A percentile compares a stretch with the other conserved stretches of the same genome.
Conservation (phyloP, 2,329 filamentous ascomycete species). For the Pestalotiopsis fici region DNA sequence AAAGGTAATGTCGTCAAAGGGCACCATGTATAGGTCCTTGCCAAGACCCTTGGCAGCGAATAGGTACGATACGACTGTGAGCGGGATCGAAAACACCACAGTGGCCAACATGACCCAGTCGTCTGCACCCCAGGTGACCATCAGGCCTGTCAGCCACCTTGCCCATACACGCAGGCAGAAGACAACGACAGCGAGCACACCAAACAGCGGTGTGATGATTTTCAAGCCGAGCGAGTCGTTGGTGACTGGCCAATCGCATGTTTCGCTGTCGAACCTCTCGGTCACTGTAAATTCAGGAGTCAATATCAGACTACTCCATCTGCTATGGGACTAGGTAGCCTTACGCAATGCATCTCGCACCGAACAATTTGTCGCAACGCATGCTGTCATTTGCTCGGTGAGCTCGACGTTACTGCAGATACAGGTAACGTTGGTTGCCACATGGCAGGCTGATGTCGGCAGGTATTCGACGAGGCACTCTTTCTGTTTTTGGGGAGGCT, state of each 20-base stretch:
- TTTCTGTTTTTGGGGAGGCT: not conserved
- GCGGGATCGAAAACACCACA: not conserved
- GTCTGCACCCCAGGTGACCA: not conserved
- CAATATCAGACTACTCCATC: no score
- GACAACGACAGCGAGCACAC: conserved; percentile 1
- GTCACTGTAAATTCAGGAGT: not conserved
- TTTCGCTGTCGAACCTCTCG: conserved; percentile 3
- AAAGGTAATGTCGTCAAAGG: conserved; percentile 7
- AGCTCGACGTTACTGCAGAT: conserved; percentile 1
- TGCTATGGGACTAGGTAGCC: not conserved
- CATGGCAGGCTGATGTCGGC: conserved; percentile 4
- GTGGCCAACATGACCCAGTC: conserved; percentile 6
- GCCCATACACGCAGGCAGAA: conserved; percentile 7
- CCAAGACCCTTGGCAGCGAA: conserved; percentile 2
- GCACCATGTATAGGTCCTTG: conserved; percentile 5
- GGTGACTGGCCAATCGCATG: conserved; percentile 3
- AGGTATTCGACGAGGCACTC: conserved; percentile 6
- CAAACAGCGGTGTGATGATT: conserved; percentile 5
- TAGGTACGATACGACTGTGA: conserved; percentile 4
- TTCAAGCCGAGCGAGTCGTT: conserved; percentile 6
- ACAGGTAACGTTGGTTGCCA: conserved; percentile 6
- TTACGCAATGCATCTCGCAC: not conserved
- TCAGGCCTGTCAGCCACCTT: conserved; percentile 2
- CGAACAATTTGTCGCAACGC: not conserved
- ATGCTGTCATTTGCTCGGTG: conserved; percentile 2